Conservation (phyloP, 148 eudicot genomes). For the Amaranthus hypochondriacus region DNA sequence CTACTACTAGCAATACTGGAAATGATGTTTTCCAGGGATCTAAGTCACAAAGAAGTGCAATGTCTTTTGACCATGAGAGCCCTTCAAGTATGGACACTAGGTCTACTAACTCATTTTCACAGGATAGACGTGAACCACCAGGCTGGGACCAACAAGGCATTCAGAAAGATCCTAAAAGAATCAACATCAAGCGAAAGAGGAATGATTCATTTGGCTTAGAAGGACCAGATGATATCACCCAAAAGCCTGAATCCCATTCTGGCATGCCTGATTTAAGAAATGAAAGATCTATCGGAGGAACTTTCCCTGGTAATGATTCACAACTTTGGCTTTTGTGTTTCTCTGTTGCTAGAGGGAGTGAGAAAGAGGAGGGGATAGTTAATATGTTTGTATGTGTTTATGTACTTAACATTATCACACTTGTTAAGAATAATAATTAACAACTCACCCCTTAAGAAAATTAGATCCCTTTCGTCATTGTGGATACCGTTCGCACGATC, state of each 20-base stretch:
- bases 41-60: conserved; percentile 48
- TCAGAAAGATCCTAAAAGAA: conserved; percentile 50
- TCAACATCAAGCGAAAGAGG: conserved; percentile 52
- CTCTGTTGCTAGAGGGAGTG: background rate
- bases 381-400: too few relatives aligned
- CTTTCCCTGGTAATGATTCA: conserved; percentile 29
- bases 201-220: conserved; percentile 41
- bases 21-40: conserved; percentile 63
- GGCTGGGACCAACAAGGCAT: conserved; percentile 55
- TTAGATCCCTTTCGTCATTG: background rate
- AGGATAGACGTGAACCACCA: too few relatives aligned
- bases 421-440: too few relatives aligned
- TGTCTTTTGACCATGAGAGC: conserved; percentile 63
- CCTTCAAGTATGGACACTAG: conserved; percentile 45
- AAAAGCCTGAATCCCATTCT: conserved; percentile 37
- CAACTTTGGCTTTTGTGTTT: background rate
- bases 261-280: conserved; percentile 31
- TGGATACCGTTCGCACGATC: background rate
- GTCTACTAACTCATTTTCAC: too few relatives aligned
- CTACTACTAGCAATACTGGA: conserved; percentile 49
- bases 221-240: conserved; percentile 37
- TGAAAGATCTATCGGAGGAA: conserved; percentile 37
- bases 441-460: background rate
- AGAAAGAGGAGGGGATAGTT: background rate
- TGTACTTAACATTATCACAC: too few relatives aligned